Conservation (phyloP, 495 filamentous ascomycete genomes). For the Xeromyces bisporus region DNA sequence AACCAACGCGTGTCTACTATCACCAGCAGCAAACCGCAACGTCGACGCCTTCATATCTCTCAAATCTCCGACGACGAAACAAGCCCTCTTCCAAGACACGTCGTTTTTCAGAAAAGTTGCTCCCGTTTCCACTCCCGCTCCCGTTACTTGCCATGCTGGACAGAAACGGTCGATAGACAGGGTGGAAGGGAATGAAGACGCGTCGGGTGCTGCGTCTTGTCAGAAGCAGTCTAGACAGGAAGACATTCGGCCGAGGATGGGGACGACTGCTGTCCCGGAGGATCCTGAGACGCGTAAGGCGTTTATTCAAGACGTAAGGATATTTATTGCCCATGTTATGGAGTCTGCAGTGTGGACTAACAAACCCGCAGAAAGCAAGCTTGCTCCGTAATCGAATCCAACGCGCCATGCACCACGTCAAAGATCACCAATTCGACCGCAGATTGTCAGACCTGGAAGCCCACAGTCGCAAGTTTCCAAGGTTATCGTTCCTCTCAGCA, state of each 20-base stretch:
- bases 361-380: conserved; percentile 21
- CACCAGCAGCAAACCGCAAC: conserved; percentile 18
- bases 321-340: neutral
- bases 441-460: conserved; percentile 28
- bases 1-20: conserved; percentile 31
- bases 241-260: conserved; percentile 1
- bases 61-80: conserved; percentile 19
- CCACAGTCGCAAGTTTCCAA: conserved; percentile 25
- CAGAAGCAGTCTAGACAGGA: neutral
- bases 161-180: conserved; percentile 29
- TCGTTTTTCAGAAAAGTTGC: conserved; percentile 19
- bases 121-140: too few species aligned
- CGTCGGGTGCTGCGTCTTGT: conserved; percentile 5
- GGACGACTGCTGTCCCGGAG: conserved; percentile 12
- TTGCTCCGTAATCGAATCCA: conserved; percentile 28
- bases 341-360: conserved; percentile 1
- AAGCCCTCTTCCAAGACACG: conserved; percentile 10
- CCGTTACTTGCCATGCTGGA: conserved; percentile 23
- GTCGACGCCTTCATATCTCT: conserved; percentile 11
- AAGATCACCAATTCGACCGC: conserved; percentile 27
- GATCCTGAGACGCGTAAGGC: conserved; percentile 23
- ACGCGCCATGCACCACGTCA: conserved; percentile 27
- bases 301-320: conserved; percentile 28
- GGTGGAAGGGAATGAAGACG: conserved; percentile 13
- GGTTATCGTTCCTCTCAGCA: conserved; percentile 14